Percentiles rank a stretch among this genome's conserved stretches.
Conservation (phyloP, 108 stramenopile species). For the Nannochloropsis salina region DNA sequence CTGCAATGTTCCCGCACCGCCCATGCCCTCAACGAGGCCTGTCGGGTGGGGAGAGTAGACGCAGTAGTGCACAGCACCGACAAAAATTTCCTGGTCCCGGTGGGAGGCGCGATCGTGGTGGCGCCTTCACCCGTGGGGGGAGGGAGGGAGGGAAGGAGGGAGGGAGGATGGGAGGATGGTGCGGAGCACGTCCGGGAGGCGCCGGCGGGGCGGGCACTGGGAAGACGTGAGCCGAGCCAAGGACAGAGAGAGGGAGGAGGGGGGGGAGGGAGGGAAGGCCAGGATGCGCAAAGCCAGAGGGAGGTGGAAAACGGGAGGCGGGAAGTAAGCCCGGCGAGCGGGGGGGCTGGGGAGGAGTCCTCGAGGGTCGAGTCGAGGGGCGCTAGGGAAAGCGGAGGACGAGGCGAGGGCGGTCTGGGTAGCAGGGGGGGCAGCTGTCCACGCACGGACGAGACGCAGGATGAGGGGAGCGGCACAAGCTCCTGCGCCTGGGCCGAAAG, state of each 20-base stretch:
- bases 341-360: no score
- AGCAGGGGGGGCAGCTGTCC: not conserved
- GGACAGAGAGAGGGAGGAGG: not conserved
- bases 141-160: not conserved
- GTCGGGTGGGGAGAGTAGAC: conserved; percentile 85
- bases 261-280: not conserved
- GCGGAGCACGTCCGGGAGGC: not conserved
- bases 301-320: not conserved
- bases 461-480: not conserved
- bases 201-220: not conserved
- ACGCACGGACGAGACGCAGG: not conserved
- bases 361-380: no score
- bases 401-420: no score
- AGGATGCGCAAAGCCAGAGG: not conserved
- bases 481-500: not conserved
- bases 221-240: no score
- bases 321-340: not conserved
- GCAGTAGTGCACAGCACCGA: conserved; percentile 93
- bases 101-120: conserved; percentile 79
- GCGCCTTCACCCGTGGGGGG: not conserved
- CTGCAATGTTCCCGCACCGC: conserved; percentile 67
- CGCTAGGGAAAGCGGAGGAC: no score
- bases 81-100: conserved; percentile 98
- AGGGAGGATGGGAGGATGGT: not conserved
- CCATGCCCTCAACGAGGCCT: conserved; percentile 57